phyloP scores from a whole-genome alignment of 345 rosid genomes.

The Populus deltoides region DNA sequence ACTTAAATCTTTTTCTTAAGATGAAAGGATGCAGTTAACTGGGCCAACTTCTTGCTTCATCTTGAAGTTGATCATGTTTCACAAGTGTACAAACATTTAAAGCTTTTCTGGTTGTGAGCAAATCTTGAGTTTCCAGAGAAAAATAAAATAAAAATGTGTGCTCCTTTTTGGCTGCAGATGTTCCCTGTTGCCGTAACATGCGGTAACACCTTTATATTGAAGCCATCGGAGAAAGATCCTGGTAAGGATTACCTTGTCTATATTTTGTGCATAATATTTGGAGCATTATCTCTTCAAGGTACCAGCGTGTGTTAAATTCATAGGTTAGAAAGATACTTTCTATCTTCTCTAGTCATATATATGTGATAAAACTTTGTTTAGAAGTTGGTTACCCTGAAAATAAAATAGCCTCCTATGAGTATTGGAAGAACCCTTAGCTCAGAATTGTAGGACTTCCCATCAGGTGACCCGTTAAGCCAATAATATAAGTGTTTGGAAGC shows the following conservation, averaged over 20 bases:
- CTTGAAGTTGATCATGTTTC: neutral
- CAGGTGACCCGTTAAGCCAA: neutral
- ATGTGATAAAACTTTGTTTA: neutral
- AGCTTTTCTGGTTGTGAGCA: neutral
- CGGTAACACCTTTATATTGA: constrained; percentile 85
- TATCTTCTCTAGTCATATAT: neutral
- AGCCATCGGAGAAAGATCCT: constrained; percentile 99
- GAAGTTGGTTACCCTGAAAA: neutral
- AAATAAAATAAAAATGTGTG: constrained; percentile 1
- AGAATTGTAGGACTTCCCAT: neutral
- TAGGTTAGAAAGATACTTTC: neutral
- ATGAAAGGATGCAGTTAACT: neutral
- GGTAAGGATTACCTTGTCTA: constrained; percentile 41
- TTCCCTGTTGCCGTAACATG: constrained; percentile 90
- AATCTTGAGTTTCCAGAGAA: neutral
- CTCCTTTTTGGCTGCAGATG: constrained; percentile 62
- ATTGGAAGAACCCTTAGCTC: neutral
- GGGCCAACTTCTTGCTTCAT: neutral
- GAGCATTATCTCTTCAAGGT: neutral
- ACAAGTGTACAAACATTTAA: neutral
- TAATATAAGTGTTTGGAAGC: neutral
- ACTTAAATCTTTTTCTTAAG: neutral
- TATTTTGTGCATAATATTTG: neutral
- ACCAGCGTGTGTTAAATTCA: neutral
- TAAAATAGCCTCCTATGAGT: neutral